A percentile compares a stretch with the other conserved stretches of the same genome.
Conservation (phyloP, 805 yeast species). For the Saturnispora sekii region DNA sequence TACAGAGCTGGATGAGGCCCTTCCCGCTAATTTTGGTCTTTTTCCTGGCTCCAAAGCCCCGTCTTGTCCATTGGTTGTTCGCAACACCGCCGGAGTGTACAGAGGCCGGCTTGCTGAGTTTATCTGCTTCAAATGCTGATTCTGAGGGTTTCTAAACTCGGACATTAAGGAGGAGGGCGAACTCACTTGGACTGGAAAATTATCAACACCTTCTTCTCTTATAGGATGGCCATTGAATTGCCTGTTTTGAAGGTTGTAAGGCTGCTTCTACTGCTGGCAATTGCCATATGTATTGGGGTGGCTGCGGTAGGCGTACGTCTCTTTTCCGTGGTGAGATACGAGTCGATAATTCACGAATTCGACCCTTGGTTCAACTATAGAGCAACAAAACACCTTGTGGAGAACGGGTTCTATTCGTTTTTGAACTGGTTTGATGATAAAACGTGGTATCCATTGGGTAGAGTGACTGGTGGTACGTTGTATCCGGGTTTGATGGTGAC, state of each 20-base stretch:
- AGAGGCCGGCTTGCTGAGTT: constrained; percentile 77
- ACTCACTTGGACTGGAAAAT: background rate
- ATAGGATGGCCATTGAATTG: constrained; percentile 61
- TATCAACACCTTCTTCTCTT: constrained; percentile 20
- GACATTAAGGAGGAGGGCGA: constrained; percentile 1
- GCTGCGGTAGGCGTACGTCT: constrained; percentile 90
- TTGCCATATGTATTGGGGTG: constrained; percentile 3
- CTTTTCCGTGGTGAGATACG: constrained; percentile 94
- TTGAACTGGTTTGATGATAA: constrained; percentile 98
- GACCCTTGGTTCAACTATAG: constrained; percentile 96
- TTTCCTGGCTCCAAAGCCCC: constrained; percentile 11
- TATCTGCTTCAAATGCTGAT: constrained; percentile 52
- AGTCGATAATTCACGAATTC: constrained; percentile 94
- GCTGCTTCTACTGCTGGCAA: constrained; percentile 1
- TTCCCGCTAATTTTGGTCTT: constrained; percentile 4
- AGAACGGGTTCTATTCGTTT: constrained; percentile 79
- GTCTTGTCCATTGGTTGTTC: constrained; percentile 24
- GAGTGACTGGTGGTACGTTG: constrained; percentile 97
- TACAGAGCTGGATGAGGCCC: constrained; percentile 1
- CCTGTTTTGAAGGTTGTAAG: constrained; percentile 4
- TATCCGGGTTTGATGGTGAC: constrained; percentile 99
- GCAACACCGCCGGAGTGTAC: constrained; percentile 83
- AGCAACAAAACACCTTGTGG: constrained; percentile 87
- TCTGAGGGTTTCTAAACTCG: constrained; percentile 22
- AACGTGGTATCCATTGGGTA: constrained; percentile 98